Percentiles rank a stretch among this genome's conserved stretches.
phyloP scores from a whole-genome alignment of 1,284 basidiomycete species.

The Ceratobasidium theobromae region DNA sequence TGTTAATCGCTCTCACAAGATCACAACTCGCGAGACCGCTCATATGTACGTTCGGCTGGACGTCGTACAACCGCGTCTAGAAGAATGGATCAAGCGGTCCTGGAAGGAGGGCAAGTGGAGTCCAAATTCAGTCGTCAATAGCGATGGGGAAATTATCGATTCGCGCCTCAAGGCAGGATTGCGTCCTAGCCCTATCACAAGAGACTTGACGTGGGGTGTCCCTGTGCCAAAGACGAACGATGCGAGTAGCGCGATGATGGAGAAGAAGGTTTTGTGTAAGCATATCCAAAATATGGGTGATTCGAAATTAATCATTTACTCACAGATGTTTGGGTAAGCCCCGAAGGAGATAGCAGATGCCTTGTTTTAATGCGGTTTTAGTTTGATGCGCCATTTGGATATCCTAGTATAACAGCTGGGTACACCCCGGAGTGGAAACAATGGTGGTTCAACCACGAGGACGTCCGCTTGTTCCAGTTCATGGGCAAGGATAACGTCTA shows the following conservation, averaged over 20 bases:
- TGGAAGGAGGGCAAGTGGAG: constrained; percentile 88
- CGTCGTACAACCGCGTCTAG: constrained; percentile 77
- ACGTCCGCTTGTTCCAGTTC: constrained; percentile 96
- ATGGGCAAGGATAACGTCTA: constrained; percentile 99
- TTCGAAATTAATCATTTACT: constrained; percentile 31
- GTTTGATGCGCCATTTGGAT: constrained; percentile 98
- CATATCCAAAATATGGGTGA: constrained; percentile 34
- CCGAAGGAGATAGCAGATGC: background rate
- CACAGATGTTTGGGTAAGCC: constrained; percentile 81
- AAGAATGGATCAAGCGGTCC: constrained; percentile 85
- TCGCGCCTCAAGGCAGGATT: constrained; percentile 87
- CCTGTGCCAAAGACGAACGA: constrained; percentile 78
- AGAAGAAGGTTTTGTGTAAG: constrained; percentile 94
- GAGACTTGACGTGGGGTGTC: constrained; percentile 97
- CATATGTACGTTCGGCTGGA: constrained; percentile 95
- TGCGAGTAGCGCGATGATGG: constrained; percentile 76
- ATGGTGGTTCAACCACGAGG: constrained; percentile 96
- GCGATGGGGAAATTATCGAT: constrained; percentile 86
- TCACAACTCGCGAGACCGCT: constrained; percentile 76
- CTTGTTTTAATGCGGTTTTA: constrained; percentile 41
- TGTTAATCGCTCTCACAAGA: constrained; percentile 75
- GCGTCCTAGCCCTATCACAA: constrained; percentile 86
- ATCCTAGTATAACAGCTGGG: constrained; percentile 95
- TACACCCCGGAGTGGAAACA: constrained; percentile 93
- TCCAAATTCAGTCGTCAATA: constrained; percentile 85